phyloP scores from a whole-genome alignment of 1,139 yeast species.

The Ashbya aceris region DNA sequence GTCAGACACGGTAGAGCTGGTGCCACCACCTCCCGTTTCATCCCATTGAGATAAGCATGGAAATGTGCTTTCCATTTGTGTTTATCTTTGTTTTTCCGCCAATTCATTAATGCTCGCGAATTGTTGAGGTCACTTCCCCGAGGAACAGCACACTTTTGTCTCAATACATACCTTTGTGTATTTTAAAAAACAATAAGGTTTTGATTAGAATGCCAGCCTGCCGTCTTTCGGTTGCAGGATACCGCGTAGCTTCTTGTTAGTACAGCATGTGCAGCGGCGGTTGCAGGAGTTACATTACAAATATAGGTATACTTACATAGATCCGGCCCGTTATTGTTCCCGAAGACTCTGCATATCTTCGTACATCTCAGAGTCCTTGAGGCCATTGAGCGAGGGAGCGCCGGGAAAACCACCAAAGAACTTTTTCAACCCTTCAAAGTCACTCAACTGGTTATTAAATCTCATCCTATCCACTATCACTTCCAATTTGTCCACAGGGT shows the following conservation, averaged over 20 bases:
- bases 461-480: constrained; percentile 33
- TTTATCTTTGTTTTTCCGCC: background rate
- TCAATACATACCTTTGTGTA: constrained; percentile 11
- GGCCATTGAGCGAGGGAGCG: constrained; percentile 46
- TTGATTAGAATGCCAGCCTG: background rate
- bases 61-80: background rate
- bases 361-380: constrained; percentile 52
- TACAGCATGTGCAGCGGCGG: no score
- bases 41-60: constrained; percentile 46
- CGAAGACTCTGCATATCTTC: constrained; percentile 39
- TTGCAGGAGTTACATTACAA: no score
- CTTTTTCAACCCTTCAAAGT: constrained; percentile 44
- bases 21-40: constrained; percentile 81
- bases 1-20: constrained; percentile 99
- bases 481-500: constrained; percentile 31
- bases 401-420: constrained; percentile 50
- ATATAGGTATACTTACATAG: background rate
- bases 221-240: no score
- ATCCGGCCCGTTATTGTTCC: constrained; percentile 4
- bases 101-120: background rate
- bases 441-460: constrained; percentile 44
- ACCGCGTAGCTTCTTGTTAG: no score
- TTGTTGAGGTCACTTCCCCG: background rate
- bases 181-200: constrained; percentile 10
- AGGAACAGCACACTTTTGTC: constrained; percentile 1